Evolutionary conservation across 148 eudicot genomes (phyloP).

Genomic region (Beta vulgaris): DNA sequence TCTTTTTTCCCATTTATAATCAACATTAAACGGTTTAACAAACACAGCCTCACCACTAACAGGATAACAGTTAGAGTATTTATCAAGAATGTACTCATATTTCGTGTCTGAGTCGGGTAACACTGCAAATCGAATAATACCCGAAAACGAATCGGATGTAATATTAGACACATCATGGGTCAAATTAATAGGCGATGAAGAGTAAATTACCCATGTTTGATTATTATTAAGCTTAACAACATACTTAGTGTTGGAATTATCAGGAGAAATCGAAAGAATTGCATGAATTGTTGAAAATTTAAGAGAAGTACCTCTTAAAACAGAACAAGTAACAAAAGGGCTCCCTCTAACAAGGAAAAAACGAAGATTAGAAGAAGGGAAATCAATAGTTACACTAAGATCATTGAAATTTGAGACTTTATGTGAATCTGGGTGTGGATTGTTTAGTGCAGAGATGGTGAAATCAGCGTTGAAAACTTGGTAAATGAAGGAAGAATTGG

Average conservation of each 20-base stretch:
- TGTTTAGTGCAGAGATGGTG: constrained; percentile 44
- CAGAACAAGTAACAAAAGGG: constrained; percentile 72
- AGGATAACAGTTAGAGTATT: constrained; percentile 78
- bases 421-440: constrained; percentile 32
- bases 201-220: constrained; percentile 78
- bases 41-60: constrained; percentile 60
- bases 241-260: constrained; percentile 52
- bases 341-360: constrained; percentile 79
- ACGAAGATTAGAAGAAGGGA: constrained; percentile 56
- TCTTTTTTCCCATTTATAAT: constrained; percentile 70
- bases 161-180: constrained; percentile 48
- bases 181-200: constrained; percentile 58
- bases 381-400: constrained; percentile 71
- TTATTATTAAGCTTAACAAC: constrained; percentile 61
- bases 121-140: constrained; percentile 60
- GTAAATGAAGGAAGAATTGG: constrained; percentile 51
- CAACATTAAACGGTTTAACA: constrained; percentile 54
- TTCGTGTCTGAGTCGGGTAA: constrained; percentile 41
- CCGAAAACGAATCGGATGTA: constrained; percentile 50
- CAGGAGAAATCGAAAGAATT: constrained; percentile 43
- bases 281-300: constrained; percentile 70
- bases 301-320: constrained; percentile 27
- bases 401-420: constrained; percentile 55
- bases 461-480: constrained; percentile 69
- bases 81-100: constrained; percentile 60